Evolutionary conservation across 2,329 filamentous ascomycete species (phyloP).

Genomic region (Nemania serpens): DNA sequence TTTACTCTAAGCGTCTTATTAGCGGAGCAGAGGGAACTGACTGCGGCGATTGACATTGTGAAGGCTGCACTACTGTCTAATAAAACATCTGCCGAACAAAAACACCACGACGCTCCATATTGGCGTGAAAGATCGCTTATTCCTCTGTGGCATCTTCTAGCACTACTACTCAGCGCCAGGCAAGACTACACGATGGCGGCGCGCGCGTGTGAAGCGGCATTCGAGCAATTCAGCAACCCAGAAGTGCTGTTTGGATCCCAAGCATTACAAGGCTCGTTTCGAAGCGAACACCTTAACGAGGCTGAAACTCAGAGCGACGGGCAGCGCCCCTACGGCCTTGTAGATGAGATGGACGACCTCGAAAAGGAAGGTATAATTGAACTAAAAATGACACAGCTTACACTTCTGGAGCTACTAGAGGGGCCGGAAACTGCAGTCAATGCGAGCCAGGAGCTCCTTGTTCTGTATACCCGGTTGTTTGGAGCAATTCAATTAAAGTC

Average conservation of each 20-base stretch:
- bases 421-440: slow-evolving; percentile 87
- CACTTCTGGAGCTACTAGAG: slow-evolving; percentile 80
- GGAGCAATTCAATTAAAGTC: slow-evolving; percentile 53
- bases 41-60: slow-evolving; percentile 78
- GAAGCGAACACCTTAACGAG: slow-evolving; percentile 71
- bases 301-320: slow-evolving; percentile 47
- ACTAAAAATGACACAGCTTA: slow-evolving; percentile 92
- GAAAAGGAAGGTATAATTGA: slow-evolving; percentile 91
- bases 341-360: slow-evolving; percentile 80
- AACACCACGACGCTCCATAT: slow-evolving; percentile 53
- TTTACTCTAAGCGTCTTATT: slow-evolving; percentile 85
- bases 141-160: slow-evolving; percentile 88
- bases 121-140: slow-evolving; percentile 71
- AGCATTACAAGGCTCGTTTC: slow-evolving; percentile 54
- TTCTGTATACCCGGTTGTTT: slow-evolving; percentile 81
- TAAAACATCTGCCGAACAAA: slow-evolving; percentile 52
- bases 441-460: slow-evolving; percentile 81
- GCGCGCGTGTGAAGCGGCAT: slow-evolving; percentile 84
- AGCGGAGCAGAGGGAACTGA: slow-evolving; percentile 82
- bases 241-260: slow-evolving; percentile 69
- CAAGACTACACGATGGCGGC: slow-evolving; percentile 83
- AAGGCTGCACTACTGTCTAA: slow-evolving; percentile 73
- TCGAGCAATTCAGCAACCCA: slow-evolving; percentile 83
- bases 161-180: slow-evolving; percentile 81
- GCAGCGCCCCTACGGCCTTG: slow-evolving; percentile 52